Conservation (phyloP, 208 protist genomes). For the Wallacemonas sp. region DNA sequence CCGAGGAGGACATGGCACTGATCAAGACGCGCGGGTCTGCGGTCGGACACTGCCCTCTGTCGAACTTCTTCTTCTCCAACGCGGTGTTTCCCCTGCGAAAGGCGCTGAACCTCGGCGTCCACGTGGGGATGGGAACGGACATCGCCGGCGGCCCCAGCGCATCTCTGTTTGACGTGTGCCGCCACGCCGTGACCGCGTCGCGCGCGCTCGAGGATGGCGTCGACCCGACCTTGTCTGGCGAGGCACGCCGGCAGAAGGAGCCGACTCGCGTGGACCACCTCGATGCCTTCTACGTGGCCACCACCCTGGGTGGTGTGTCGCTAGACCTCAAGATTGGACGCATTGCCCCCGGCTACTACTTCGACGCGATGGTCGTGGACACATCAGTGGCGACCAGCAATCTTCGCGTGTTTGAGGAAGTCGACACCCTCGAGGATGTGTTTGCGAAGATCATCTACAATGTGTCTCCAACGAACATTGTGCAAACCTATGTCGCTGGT, state of each 20-base stretch:
- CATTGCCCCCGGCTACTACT: conserved; percentile 83
- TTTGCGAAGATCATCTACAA: conserved; percentile 84
- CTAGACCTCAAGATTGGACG: conserved; percentile 90
- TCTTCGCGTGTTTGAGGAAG: conserved; percentile 56
- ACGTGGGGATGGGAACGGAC: conserved; percentile 95
- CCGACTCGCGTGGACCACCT: conserved; percentile 42
- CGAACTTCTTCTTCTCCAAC: conserved; percentile 90
- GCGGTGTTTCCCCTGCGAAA: conserved; percentile 73
- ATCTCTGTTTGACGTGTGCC: conserved; percentile 87
- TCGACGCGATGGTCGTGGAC: conserved; percentile 91
- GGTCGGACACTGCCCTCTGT: conserved; percentile 93
- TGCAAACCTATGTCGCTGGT: conserved; percentile 65
- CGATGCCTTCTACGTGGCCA: conserved; percentile 89
- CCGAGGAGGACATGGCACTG: conserved; percentile 78
- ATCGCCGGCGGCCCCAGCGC: conserved; percentile 87
- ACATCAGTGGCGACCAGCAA: conserved; percentile 42
- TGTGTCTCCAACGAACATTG: conserved; percentile 62
- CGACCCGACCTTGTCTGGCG: conserved; percentile 26
- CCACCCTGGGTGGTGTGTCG: conserved; percentile 79
- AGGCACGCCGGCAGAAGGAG: conserved; percentile 30
- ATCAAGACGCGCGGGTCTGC: conserved; percentile 55
- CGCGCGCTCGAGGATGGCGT: conserved; percentile 61
- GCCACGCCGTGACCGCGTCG: conserved; percentile 71
- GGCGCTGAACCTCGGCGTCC: conserved; percentile 66
- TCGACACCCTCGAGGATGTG: conserved; percentile 58